These are phyloP conservation scores for Mentha longifolia DNA, from an alignment of 257 asterid species.

Conservation along the genomic window DNA sequence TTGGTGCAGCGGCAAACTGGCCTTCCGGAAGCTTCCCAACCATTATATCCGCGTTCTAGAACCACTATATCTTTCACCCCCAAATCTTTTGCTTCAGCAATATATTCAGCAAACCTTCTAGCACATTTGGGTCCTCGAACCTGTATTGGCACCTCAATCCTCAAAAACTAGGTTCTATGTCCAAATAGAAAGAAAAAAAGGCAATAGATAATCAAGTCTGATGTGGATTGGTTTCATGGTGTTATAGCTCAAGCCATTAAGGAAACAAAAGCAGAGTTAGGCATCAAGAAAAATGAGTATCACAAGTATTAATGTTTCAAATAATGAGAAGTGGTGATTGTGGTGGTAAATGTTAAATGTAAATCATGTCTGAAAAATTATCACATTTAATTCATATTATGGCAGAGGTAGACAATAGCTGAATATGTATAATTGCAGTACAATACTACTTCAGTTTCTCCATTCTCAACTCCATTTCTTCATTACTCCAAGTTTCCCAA, in stretches of 20 bases:
- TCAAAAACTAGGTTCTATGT: neutral
- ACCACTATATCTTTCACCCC: slow-evolving; percentile 79
- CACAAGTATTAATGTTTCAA: neutral
- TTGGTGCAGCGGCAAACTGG: slow-evolving; percentile 88
- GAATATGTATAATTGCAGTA: neutral
- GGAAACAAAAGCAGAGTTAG: neutral
- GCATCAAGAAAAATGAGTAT: neutral
- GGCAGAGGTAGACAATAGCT: neutral
- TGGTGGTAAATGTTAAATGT: neutral
- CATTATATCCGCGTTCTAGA: slow-evolving; percentile 83
- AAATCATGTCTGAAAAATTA: slow-evolving; percentile 7
- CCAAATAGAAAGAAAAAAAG: neutral
- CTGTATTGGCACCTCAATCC: slow-evolving; percentile 42
- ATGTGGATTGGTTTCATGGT: neutral
- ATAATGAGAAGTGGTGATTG: neutral
- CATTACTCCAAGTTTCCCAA: neutral
- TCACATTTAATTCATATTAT: neutral
- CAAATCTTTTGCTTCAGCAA: slow-evolving; percentile 49
- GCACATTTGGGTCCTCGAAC: slow-evolving; percentile 99
- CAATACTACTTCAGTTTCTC: neutral
- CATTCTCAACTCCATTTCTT: neutral
- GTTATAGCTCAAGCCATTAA: neutral
- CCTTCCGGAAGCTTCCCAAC: slow-evolving; percentile 91
- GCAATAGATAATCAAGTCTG: neutral
- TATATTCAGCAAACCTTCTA: slow-evolving; percentile 71